A percentile compares a stretch with the other conserved stretches of the same genome.
phyloP scores from a whole-genome alignment of 495 filamentous ascomycete genomes.

The Aeminium ludgeri region DNA sequence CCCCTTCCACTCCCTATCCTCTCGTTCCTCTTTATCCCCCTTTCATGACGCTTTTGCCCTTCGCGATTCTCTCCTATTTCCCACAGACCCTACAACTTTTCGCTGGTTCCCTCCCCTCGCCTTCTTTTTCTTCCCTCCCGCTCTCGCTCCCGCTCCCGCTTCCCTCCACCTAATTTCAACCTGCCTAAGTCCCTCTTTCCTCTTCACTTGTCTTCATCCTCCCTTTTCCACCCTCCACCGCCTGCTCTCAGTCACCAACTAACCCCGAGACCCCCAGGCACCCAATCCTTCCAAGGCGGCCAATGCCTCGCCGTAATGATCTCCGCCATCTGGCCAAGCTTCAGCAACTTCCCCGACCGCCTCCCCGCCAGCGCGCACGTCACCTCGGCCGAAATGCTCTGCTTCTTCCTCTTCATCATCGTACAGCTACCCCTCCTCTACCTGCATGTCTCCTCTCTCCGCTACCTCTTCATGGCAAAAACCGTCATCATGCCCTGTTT shows the following conservation, averaged over 20 bases:
- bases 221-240: no score
- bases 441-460: slow-evolving; percentile 39
- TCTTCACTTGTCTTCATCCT: background rate
- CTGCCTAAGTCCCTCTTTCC: no score
- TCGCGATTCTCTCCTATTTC: no score
- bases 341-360: slow-evolving; percentile 26
- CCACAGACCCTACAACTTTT: no score
- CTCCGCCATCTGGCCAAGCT: slow-evolving; percentile 41
- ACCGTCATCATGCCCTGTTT: slow-evolving; percentile 18
- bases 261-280: background rate
- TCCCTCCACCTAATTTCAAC: no score
- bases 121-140: no score
- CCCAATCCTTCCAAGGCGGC: background rate
- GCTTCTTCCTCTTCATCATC: slow-evolving; percentile 45
- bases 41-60: no score
- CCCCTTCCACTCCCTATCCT: no score
- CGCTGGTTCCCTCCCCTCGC: no score
- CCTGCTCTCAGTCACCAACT: no score
- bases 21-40: no score
- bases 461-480: slow-evolving; percentile 45
- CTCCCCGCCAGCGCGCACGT: slow-evolving; percentile 39
- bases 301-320: slow-evolving; percentile 32
- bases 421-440: slow-evolving; percentile 36
- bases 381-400: slow-evolving; percentile 45
- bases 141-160: no score